Percentiles rank a stretch among this genome's conserved stretches.
Evolutionary conservation across 2,329 filamentous ascomycete genomes (phyloP).

Genomic region (Diaporthe caulivora): DNA sequence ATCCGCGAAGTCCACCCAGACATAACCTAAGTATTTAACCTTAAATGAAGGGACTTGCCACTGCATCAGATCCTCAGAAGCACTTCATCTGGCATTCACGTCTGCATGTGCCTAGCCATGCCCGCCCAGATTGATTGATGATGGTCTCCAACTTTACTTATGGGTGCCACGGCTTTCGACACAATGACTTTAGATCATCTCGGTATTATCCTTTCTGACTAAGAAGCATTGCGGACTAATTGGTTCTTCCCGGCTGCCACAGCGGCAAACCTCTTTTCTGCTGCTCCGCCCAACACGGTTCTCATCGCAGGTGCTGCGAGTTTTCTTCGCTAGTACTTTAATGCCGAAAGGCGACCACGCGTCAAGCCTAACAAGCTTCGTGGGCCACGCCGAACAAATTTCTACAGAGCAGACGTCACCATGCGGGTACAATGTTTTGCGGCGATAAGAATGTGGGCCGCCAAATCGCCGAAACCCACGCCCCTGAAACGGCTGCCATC

Average conservation of each 20-base stretch:
- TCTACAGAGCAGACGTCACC: conserved; percentile 6
- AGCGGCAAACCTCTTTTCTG: background rate
- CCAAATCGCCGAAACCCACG: background rate
- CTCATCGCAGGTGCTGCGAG: background rate
- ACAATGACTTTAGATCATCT: too few species aligned
- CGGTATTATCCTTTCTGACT: background rate
- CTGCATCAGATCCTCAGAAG: background rate
- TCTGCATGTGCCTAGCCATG: background rate
- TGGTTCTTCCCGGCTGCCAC: background rate
- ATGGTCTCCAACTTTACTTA: too few species aligned
- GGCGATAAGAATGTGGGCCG: conserved; percentile 10
- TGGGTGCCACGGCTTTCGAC: too few species aligned
- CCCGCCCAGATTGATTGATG: too few species aligned
- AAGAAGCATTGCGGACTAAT: background rate
- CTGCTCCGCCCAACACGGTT: background rate
- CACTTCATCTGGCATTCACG: background rate
- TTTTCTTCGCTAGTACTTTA: background rate
- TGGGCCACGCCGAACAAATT: background rate
- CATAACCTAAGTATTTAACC: background rate
- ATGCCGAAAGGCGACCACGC: conserved; percentile 13
- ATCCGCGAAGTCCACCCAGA: conserved; percentile 4
- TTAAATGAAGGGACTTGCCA: background rate
- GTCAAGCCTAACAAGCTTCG: background rate
- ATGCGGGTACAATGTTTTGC: background rate
- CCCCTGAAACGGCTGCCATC: background rate